A percentile compares a stretch with the other conserved stretches of the same genome.
Evolutionary conservation across 2,329 filamentous ascomycete species (phyloP).

Genomic region (Talaromyces sp.): DNA sequence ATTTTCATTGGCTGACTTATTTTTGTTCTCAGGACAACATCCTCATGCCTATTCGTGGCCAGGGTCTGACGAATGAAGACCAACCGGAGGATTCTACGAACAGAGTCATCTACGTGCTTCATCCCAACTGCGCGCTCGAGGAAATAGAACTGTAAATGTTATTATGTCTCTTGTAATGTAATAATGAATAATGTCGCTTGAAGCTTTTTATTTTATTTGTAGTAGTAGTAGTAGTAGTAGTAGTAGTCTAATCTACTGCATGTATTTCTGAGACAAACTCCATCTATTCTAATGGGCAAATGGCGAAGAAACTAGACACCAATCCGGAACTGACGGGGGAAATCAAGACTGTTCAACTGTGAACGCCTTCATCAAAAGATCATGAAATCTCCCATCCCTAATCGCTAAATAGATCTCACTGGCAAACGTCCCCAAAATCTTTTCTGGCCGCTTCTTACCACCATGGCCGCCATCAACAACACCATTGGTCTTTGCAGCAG

Average conservation of each 20-base stretch:
- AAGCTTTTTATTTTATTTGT: background rate
- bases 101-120: conserved; percentile 75
- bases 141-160: conserved; percentile 25
- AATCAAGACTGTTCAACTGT: background rate
- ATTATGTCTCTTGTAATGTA: background rate
- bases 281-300: background rate
- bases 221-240: background rate
- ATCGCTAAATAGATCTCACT: conserved; percentile 23
- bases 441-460: conserved; percentile 9
- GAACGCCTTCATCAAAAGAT: conserved; percentile 10
- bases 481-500: background rate
- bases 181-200: background rate
- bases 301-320: background rate
- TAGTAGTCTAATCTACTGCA: background rate
- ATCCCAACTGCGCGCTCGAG: conserved; percentile 89
- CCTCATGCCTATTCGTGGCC: conserved; percentile 64
- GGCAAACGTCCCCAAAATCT: conserved; percentile 21
- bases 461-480: background rate
- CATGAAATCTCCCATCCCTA: conserved; percentile 16
- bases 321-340: too few relatives aligned
- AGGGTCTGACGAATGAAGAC: conserved; percentile 75
- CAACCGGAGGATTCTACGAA: conserved; percentile 46
- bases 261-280: background rate
- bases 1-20: conserved; percentile 9
- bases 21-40: conserved; percentile 50